Percentiles rank a stretch among this genome's conserved stretches.
Conservation (phyloP, 83 land plant genomes). For the Picea abies region DNA sequence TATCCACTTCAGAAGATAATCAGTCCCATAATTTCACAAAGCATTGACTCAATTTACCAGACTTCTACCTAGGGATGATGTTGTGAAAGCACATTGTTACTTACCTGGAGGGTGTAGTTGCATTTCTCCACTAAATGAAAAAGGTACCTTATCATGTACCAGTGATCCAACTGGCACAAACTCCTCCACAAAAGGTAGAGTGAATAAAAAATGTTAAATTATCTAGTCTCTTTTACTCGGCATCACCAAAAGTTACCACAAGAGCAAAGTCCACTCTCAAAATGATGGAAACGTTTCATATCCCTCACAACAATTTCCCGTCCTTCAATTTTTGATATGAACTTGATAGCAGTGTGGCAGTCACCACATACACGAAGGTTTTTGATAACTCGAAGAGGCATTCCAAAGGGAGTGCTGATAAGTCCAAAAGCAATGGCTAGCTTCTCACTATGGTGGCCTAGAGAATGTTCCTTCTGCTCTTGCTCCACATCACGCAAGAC, state of each 20-base stretch:
- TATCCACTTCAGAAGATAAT: no score
- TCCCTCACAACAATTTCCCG: slow-evolving; percentile 7
- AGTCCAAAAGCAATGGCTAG: slow-evolving; percentile 20
- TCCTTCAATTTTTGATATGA: slow-evolving; percentile 9
- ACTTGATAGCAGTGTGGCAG: slow-evolving; percentile 14
- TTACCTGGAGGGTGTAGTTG: no score
- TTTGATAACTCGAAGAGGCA: neutral
- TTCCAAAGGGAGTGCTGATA: slow-evolving; percentile 5
- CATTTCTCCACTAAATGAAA: no score
- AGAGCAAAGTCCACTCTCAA: slow-evolving; percentile 17
- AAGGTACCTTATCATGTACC: no score
- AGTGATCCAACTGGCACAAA: no score
- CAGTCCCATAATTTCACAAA: no score
- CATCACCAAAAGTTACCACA: slow-evolving; percentile 14
- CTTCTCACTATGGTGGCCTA: slow-evolving; percentile 12
- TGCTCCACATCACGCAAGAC: slow-evolving; percentile 16
- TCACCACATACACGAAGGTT: slow-evolving; percentile 13
- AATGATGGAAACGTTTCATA: slow-evolving; percentile 7
- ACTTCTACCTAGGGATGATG: no score
- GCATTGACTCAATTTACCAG: no score
- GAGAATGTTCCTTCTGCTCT: slow-evolving; percentile 15
- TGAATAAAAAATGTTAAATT: no score
- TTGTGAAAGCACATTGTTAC: no score
- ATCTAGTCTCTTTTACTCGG: no score
- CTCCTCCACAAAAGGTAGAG: no score